Percentiles rank a stretch among this genome's conserved stretches.
These are phyloP conservation scores for Rasamsonia emersonii DNA, from an alignment of 2,329 filamentous ascomycete species.

Conservation along the genomic window DNA sequence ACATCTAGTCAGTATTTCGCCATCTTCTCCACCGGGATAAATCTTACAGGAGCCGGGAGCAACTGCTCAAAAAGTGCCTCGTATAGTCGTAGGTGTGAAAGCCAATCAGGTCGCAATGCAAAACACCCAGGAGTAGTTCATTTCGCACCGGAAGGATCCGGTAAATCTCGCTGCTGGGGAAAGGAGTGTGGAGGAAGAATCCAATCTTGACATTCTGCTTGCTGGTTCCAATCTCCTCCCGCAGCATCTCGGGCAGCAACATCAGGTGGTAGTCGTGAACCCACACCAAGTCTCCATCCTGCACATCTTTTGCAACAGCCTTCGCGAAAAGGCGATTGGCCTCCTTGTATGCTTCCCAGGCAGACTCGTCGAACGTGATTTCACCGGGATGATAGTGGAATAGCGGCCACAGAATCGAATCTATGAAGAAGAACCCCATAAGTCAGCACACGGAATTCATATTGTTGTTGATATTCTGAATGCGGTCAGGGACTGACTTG, in stretches of 20 bases:
- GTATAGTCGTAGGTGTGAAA: slow-evolving; percentile 98
- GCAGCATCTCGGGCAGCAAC: slow-evolving; percentile 85
- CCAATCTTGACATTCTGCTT: slow-evolving; percentile 91
- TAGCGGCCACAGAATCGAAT: slow-evolving; percentile 91
- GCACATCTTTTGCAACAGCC: slow-evolving; percentile 71
- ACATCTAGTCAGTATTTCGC: background rate
- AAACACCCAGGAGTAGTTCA: slow-evolving; percentile 69
- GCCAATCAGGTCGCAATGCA: slow-evolving; percentile 85
- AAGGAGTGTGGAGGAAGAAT: slow-evolving; percentile 93
- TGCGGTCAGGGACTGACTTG: slow-evolving; percentile 53
- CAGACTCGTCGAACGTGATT: slow-evolving; percentile 89
- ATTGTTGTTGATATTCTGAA: background rate
- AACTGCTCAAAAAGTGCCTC: slow-evolving; percentile 86
- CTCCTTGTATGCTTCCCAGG: slow-evolving; percentile 82
- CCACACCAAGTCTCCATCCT: slow-evolving; percentile 88
- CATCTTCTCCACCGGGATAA: background rate
- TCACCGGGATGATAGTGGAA: slow-evolving; percentile 97
- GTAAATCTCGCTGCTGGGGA: slow-evolving; percentile 92
- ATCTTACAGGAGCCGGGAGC: slow-evolving; percentile 70
- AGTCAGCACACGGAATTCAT: background rate
- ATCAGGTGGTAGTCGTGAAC: slow-evolving; percentile 96
- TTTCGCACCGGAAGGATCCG: slow-evolving; percentile 84
- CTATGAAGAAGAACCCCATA: slow-evolving; percentile 34
- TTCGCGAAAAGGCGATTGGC: slow-evolving; percentile 86
- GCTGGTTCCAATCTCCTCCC: slow-evolving; percentile 67